Percentiles rank a stretch among this genome's conserved stretches.
Conservation (phyloP, 495 filamentous ascomycete genomes). For the Opeltia flavorubescens region DNA sequence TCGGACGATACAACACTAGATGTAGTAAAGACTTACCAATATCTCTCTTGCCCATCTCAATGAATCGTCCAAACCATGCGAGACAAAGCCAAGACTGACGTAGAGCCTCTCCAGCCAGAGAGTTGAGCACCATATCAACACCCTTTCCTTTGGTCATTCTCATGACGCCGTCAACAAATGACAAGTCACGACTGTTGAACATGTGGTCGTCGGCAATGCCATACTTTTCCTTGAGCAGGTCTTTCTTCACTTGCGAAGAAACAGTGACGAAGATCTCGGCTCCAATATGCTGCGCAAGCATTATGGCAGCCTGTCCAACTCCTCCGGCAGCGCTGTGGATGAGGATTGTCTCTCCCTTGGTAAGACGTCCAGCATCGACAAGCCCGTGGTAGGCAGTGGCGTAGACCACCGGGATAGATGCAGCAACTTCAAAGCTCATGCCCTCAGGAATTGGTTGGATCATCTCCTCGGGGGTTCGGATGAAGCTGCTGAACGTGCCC, state of each 20-base stretch:
- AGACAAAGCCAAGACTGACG: slow-evolving; percentile 32
- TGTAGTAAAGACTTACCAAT: too few relatives aligned
- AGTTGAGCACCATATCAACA: slow-evolving; percentile 53
- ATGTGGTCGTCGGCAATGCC: slow-evolving; percentile 10
- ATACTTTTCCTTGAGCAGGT: slow-evolving; percentile 7
- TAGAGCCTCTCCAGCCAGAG: slow-evolving; percentile 28
- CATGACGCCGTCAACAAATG: slow-evolving; percentile 35
- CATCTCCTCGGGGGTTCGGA: not conserved
- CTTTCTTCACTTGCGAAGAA: slow-evolving; percentile 19
- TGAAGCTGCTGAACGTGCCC: not conserved
- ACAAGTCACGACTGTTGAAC: slow-evolving; percentile 25
- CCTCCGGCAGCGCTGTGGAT: slow-evolving; percentile 47
- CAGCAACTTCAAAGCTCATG: slow-evolving; percentile 10
- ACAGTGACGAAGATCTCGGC: slow-evolving; percentile 13
- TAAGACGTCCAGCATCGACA: slow-evolving; percentile 5
- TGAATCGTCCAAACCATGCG: slow-evolving; percentile 38
- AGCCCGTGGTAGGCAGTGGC: slow-evolving; percentile 7
- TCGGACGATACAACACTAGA: not conserved
- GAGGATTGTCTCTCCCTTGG: slow-evolving; percentile 39
- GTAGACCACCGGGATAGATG: slow-evolving; percentile 8
- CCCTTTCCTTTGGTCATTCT: slow-evolving; percentile 36
- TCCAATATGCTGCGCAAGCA: slow-evolving; percentile 37
- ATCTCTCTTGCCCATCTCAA: slow-evolving; percentile 47
- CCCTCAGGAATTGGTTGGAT: slow-evolving; percentile 13
- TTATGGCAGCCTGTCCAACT: slow-evolving; percentile 49